Evolutionary conservation across 2,329 filamentous ascomycete genomes (phyloP).

Genomic region (Cadophora luteo-olivacea): DNA sequence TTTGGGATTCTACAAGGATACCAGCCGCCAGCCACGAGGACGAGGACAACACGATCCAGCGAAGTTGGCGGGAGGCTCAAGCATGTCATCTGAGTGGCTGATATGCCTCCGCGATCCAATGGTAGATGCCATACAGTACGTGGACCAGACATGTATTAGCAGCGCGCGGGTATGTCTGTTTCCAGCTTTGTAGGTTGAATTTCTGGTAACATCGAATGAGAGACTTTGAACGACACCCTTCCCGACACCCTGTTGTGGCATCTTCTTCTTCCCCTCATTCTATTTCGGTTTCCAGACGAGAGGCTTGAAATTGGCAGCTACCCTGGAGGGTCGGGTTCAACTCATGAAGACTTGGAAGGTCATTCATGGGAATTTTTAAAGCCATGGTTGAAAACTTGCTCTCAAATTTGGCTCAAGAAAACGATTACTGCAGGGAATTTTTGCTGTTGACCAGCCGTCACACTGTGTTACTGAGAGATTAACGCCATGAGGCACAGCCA

Average conservation of each 20-base stretch:
- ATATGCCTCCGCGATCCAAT: slow-evolving; percentile 30
- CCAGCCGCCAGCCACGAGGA: slow-evolving; percentile 37
- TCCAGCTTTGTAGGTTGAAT: background rate
- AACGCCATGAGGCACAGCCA: slow-evolving; percentile 13
- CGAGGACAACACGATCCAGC: slow-evolving; percentile 24
- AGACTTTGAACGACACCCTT: slow-evolving; percentile 16
- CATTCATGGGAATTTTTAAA: too few relatives aligned
- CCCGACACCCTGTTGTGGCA: slow-evolving; percentile 22
- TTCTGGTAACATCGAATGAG: slow-evolving; percentile 26
- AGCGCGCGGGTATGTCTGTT: slow-evolving; percentile 34
- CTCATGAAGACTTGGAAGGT: background rate
- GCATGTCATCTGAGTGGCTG: slow-evolving; percentile 38
- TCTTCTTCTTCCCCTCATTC: slow-evolving; percentile 22
- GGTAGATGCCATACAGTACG: slow-evolving; percentile 15
- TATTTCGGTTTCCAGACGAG: background rate
- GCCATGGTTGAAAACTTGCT: too few relatives aligned
- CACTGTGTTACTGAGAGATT: background rate
- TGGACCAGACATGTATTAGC: slow-evolving; percentile 25
- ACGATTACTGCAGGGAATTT: background rate
- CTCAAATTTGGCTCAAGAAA: too few relatives aligned
- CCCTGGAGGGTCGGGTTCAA: background rate
- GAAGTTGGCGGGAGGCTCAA: slow-evolving; percentile 39
- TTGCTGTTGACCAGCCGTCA: background rate
- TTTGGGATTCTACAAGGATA: slow-evolving; percentile 24
- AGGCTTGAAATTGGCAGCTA: background rate